Evolutionary conservation across 441 rosid genomes (phyloP).

Genomic region (Francoa sonchifolia): DNA sequence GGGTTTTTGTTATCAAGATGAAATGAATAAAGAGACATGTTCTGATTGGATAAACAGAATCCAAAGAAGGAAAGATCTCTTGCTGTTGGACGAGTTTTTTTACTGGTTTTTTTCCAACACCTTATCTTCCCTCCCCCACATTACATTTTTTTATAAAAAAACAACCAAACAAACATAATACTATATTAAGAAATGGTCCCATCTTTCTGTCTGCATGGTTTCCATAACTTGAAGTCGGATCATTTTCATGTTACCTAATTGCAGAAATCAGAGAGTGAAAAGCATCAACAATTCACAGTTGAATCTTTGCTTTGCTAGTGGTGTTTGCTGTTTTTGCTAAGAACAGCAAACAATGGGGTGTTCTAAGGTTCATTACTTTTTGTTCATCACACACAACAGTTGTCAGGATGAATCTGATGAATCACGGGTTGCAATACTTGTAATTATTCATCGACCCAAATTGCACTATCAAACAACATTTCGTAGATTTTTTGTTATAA

Average conservation of each 20-base stretch:
- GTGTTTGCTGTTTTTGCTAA: not conserved
- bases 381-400: too few relatives aligned
- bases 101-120: slow-evolving; percentile 6
- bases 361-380: too few relatives aligned
- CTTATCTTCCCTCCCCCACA: slow-evolving; percentile 43
- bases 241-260: slow-evolving; percentile 18
- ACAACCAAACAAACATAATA: not conserved
- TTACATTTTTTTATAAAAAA: slow-evolving; percentile 10
- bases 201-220: slow-evolving; percentile 16
- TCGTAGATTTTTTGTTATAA: too few relatives aligned
- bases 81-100: slow-evolving; percentile 20
- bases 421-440: too few relatives aligned
- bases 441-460: too few relatives aligned
- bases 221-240: slow-evolving; percentile 16
- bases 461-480: too few relatives aligned
- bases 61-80: slow-evolving; percentile 21
- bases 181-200: slow-evolving; percentile 18
- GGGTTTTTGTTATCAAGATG: slow-evolving; percentile 7
- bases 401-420: too few relatives aligned
- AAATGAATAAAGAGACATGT: slow-evolving; percentile 29
- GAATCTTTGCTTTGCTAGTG: slow-evolving; percentile 6
- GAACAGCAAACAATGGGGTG: not conserved
- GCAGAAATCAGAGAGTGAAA: slow-evolving; percentile 17
- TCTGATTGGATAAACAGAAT: slow-evolving; percentile 36
- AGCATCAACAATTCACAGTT: too few relatives aligned